Evolutionary conservation across 345 rosid genomes (phyloP).

Genomic region (Hypericum androsaemum): DNA sequence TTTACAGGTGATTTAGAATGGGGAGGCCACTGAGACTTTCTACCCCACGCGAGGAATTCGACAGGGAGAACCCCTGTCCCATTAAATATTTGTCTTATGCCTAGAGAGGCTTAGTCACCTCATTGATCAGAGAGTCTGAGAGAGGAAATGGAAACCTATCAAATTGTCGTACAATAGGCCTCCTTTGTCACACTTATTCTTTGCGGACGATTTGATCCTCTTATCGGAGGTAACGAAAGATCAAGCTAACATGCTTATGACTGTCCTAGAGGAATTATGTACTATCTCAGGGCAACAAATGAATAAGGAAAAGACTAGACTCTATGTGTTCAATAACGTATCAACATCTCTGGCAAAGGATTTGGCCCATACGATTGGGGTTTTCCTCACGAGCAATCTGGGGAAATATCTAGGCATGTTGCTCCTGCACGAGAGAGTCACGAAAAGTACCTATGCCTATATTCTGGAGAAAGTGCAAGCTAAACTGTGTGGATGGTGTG

Average conservation of each 20-base stretch:
- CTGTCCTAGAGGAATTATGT: not conserved
- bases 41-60: not conserved
- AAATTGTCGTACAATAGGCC: not conserved
- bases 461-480: too few relatives aligned
- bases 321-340: not conserved
- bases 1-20: not conserved
- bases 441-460: too few relatives aligned
- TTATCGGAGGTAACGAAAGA: not conserved
- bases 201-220: not conserved
- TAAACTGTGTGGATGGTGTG: too few relatives aligned
- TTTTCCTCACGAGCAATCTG: not conserved
- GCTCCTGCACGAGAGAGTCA: too few relatives aligned
- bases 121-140: not conserved
- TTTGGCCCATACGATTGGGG: not conserved
- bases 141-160: not conserved
- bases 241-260: not conserved
- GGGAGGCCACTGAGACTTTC: not conserved
- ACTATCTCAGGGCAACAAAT: not conserved
- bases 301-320: not conserved
- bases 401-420: not conserved
- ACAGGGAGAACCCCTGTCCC: not conserved
- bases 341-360: not conserved
- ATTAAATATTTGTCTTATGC: not conserved
- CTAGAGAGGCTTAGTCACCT: not conserved
- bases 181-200: not conserved